phyloP scores from a whole-genome alignment of 83 land plant species.

The Picea abies region DNA sequence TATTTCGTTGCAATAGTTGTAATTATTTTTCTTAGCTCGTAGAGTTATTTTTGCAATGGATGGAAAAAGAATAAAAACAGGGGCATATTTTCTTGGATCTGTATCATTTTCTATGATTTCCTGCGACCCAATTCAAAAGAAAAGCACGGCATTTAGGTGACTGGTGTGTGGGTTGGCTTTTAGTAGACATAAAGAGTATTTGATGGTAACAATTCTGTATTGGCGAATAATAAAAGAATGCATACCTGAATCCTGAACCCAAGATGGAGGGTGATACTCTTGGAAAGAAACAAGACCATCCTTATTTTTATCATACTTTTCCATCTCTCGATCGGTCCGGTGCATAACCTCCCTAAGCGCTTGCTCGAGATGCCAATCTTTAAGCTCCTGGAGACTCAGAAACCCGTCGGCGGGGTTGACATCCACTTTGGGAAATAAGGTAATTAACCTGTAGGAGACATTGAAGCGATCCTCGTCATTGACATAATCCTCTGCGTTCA shows the following conservation, averaged over 20 bases:
- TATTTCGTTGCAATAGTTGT: too few relatives aligned
- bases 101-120: background rate
- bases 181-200: too few relatives aligned
- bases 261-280: constrained; percentile 70
- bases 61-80: too few relatives aligned
- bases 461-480: constrained; percentile 80
- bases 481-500: constrained; percentile 78
- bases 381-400: constrained; percentile 51
- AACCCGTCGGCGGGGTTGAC: constrained; percentile 58
- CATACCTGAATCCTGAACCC: constrained; percentile 24
- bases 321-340: constrained; percentile 68
- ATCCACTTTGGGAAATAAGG: constrained; percentile 74
- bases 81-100: too few relatives aligned
- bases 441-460: constrained; percentile 47
- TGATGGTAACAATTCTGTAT: background rate
- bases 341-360: constrained; percentile 58
- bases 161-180: too few relatives aligned
- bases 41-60: too few relatives aligned
- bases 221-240: background rate
- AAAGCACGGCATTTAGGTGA: background rate
- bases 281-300: constrained; percentile 64
- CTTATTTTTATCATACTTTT: constrained; percentile 69
- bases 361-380: constrained; percentile 63
- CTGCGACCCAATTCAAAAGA: background rate
- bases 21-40: too few relatives aligned